Evolutionary conservation across 805 yeast species (phyloP).

Genomic region (Sugiyamaella boreocaroliniensis): DNA sequence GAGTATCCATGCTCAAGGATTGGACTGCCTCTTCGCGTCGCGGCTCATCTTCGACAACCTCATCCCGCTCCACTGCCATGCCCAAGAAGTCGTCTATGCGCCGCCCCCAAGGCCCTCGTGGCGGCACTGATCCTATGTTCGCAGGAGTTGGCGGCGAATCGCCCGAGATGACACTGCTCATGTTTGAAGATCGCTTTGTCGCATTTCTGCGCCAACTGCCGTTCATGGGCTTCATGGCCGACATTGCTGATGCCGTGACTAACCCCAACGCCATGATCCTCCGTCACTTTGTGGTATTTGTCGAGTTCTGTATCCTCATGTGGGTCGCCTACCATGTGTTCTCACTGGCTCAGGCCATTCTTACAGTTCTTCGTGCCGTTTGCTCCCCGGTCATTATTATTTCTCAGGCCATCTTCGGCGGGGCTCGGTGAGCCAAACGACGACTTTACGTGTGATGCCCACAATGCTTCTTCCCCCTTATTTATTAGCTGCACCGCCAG

Average conservation of each 20-base stretch:
- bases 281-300: slow-evolving; percentile 7
- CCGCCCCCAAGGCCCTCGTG: background rate
- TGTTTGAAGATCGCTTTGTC: slow-evolving; percentile 5
- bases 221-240: slow-evolving; percentile 6
- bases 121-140: background rate
- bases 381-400: slow-evolving; percentile 21
- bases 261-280: slow-evolving; percentile 4
- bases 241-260: slow-evolving; percentile 7
- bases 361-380: slow-evolving; percentile 15
- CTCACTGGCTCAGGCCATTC: slow-evolving; percentile 12
- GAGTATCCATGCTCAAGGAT: background rate
- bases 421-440: background rate
- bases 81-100: background rate
- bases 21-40: background rate
- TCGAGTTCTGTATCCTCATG: slow-evolving; percentile 15
- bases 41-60: background rate
- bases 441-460: background rate
- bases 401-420: background rate
- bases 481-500: too few relatives aligned
- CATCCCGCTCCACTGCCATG: background rate
- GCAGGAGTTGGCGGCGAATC: background rate
- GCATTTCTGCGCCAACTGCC: slow-evolving; percentile 7
- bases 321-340: slow-evolving; percentile 14
- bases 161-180: background rate
- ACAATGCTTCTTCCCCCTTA: too few relatives aligned